phyloP scores from a whole-genome alignment of 805 yeast species.

The Metschnikowia amazonensis region DNA sequence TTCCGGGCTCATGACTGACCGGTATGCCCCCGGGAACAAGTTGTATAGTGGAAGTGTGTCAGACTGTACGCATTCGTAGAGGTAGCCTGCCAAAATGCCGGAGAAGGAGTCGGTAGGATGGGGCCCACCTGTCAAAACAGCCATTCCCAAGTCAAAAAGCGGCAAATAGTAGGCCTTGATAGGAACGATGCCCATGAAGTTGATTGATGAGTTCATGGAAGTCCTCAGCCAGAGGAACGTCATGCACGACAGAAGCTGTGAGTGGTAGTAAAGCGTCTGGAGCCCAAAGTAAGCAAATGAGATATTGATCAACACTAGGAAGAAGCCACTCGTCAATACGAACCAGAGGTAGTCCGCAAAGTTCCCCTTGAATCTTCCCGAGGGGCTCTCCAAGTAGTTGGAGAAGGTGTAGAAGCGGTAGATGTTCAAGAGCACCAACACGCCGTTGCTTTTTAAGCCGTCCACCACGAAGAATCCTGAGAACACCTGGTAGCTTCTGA shows the following conservation, averaged over 20 bases:
- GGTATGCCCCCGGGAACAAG: conserved; percentile 31
- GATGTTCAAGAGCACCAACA: conserved; percentile 41
- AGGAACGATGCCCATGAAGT: conserved; percentile 51
- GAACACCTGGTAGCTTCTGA: conserved; percentile 45
- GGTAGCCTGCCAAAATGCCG: conserved; percentile 55
- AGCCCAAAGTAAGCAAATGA: conserved; percentile 11
- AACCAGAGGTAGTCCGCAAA: conserved; percentile 58
- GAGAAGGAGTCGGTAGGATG: conserved; percentile 37
- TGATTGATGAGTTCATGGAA: conserved; percentile 49
- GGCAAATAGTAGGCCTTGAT: conserved; percentile 56
- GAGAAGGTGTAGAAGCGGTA: conserved; percentile 58
- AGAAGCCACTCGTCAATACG: conserved; percentile 45
- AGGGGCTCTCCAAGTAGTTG: conserved; percentile 46
- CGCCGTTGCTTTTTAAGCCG: conserved; percentile 25
- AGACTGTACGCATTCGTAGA: conserved; percentile 62
- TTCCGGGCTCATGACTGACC: conserved; percentile 4
- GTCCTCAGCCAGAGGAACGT: conserved; percentile 62
- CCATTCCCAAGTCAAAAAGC: conserved; percentile 31
- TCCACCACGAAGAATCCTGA: conserved; percentile 49
- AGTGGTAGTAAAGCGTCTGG: conserved; percentile 24
- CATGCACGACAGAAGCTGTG: conserved; percentile 49
- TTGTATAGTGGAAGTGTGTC: conserved; percentile 44
- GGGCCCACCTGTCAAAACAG: conserved; percentile 41
- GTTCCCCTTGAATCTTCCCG: conserved; percentile 44
- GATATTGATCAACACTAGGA: conserved; percentile 37